Base-by-base conservation (phyloP, 257 asterid species). In the Osmanthus fragrans region DNA sequence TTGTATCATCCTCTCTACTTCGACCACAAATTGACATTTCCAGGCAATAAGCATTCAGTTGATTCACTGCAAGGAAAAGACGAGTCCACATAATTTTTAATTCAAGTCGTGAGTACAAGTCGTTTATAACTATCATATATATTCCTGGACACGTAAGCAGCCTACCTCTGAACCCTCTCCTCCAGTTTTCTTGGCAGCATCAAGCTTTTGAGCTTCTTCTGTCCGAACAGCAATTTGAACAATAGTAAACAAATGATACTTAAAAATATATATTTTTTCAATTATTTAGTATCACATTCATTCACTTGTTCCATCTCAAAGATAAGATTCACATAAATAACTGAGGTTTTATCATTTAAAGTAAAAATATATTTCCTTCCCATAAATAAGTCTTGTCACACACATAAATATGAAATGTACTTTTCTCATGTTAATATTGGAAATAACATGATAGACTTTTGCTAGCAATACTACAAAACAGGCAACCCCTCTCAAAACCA, bases 141-240 rank as follows among this genome's bases (percentile, higher is more conserved):
- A 64, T 32, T 27, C 37, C 54, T 45, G 9, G 71, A 49, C 19
- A 47, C 7, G 18, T 42, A 73, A 80, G 25, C 21, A 69, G 76
- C 86, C 71, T 70, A 90, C 97, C 96, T 92, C 91, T 45, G 87
- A 89, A 78, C 84, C 91, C 19, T 85, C 94, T 45, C 88, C 96
- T 34, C 92, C 94, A 54, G 70, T 84, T 85, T 83, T 91, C 88
- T 49, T 72, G 56, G 85, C 75, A 73, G 85, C 88, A 71, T 91
- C 94, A 65, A 75, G 75, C 60, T 89, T 91, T 76, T 79, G 90
- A 60, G 80, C 85, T 73, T 92, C 97, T 45, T 92, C 96, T 92
- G 86, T 83, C 51, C 65, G 11, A 70, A 16, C 64, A 74, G 27
- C 27, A 27, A 39, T 73, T 74, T 76, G 36, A 80, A 42, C 18